phyloP scores from a whole-genome alignment of 345 rosid species.

The Hibiscus tridactylites region DNA sequence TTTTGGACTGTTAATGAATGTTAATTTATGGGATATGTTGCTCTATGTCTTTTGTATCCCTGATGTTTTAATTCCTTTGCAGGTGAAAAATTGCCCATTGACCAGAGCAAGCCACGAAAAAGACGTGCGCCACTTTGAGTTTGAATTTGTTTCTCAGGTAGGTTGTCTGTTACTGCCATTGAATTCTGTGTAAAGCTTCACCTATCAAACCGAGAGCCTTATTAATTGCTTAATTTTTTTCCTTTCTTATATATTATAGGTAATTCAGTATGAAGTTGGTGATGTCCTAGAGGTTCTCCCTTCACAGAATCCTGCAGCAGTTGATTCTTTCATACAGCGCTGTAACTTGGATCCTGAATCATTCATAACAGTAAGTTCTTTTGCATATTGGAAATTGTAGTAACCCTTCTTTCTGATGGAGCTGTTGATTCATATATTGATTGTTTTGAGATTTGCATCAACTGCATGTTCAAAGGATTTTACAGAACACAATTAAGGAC shows the following conservation, averaged over 20 bases:
- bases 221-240: background rate
- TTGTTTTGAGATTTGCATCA: background rate
- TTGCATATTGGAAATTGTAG: background rate
- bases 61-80: conserved; percentile 10
- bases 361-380: conserved; percentile 54
- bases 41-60: background rate
- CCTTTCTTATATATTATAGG: conserved; percentile 30
- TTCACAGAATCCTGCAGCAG: conserved; percentile 47
- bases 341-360: conserved; percentile 80
- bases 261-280: conserved; percentile 56
- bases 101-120: conserved; percentile 51
- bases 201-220: background rate
- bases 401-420: background rate
- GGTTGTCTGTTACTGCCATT: conserved; percentile 24
- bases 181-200: background rate
- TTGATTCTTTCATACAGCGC: conserved; percentile 60
- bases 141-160: conserved; percentile 67
- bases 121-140: conserved; percentile 89
- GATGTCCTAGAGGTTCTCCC: conserved; percentile 91
- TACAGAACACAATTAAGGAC: background rate
- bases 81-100: conserved; percentile 58
- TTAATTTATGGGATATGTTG: background rate
- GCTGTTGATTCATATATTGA: background rate
- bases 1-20: background rate
- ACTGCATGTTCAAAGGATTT: background rate